Evolutionary conservation across 176 grass and related monocot genomes (phyloP).

Genomic region (Poa annua): DNA sequence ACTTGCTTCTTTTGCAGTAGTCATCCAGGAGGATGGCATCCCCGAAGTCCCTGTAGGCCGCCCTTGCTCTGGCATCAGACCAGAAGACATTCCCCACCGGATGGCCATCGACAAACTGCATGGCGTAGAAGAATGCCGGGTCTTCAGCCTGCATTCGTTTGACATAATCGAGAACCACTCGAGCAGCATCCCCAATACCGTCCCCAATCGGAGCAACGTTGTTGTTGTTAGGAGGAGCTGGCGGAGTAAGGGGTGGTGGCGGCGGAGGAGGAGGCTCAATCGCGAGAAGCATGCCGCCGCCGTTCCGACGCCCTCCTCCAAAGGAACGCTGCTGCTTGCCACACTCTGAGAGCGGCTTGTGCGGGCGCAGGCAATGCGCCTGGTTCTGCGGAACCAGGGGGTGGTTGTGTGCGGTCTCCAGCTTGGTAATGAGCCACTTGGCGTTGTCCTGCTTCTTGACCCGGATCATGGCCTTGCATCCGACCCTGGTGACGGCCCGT

Average conservation of each 20-base stretch:
- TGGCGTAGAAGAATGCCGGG: conserved; percentile 58
- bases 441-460: conserved; percentile 71
- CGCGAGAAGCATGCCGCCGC: conserved; percentile 18
- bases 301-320: conserved; percentile 37
- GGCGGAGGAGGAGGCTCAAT: conserved; percentile 41
- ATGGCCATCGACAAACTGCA: conserved; percentile 57
- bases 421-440: conserved; percentile 66
- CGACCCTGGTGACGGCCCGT: conserved; percentile 70
- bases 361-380: conserved; percentile 50
- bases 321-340: conserved; percentile 54
- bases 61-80: conserved; percentile 53
- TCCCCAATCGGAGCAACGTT: conserved; percentile 17
- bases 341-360: conserved; percentile 64
- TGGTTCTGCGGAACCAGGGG: conserved; percentile 50
- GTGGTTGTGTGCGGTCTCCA: conserved; percentile 73
- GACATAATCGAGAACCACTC: conserved; percentile 60
- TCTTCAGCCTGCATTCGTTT: conserved; percentile 67
- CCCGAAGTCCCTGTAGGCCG: conserved; percentile 54
- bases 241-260: background rate
- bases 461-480: conserved; percentile 83
- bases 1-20: conserved; percentile 50
- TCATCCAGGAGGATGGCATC: conserved; percentile 52
- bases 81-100: conserved; percentile 61
- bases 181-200: conserved; percentile 43
- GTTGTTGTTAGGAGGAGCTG: background rate